Evolutionary conservation across 2,329 filamentous ascomycete genomes (phyloP), one percentile per base, ranked within the genome.

Genomic region (Cladosporium sp.): DNA sequence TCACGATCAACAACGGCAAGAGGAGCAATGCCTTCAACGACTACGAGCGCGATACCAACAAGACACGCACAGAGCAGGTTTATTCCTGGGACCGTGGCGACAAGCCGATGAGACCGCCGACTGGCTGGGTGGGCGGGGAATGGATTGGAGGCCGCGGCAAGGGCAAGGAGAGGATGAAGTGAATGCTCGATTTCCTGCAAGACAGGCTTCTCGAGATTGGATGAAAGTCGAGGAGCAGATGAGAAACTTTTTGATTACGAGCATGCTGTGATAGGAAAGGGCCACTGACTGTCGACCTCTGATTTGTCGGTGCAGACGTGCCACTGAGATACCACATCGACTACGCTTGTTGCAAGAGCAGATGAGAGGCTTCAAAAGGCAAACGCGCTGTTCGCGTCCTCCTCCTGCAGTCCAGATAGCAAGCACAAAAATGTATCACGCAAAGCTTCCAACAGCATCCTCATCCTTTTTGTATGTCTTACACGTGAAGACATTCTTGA

Each of bases 101-200:
- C 16, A 63, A 32, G 36, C 60, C 60, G 14, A n/a, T n/a, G 23
- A 54, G 49, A 18, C 49, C 60, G 8, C 60, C 60, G 18, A 7
- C n/a, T 46, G 49, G 60, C n/a, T 63, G 48, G 49, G 28, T 51
- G 21, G 58, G 58, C 18, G 46, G 58, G 3, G 46, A 26, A 8
- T 61, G 58, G 58, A 21, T n/a, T 28, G 26, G n/a, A 30, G 51
- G 14, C 26, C 6, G 28, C 10, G 26, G 11, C 28, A 21, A 54
- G 16, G 26, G 16, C 25, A 28, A 30, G 25, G 4, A 5, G 11
- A 28, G 16, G 49, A 30, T n/a, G 49, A 53, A 21, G 26, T 53
- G 26, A 28, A 30, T 4, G 16, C 28, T 26, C 32, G 49, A 53
- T n/a, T 3, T n/a, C 18, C 8, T 43, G 39, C 39, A 43, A 39